phyloP scores from a whole-genome alignment of 768 basidiomycete genomes.

The Russula abietina region DNA sequence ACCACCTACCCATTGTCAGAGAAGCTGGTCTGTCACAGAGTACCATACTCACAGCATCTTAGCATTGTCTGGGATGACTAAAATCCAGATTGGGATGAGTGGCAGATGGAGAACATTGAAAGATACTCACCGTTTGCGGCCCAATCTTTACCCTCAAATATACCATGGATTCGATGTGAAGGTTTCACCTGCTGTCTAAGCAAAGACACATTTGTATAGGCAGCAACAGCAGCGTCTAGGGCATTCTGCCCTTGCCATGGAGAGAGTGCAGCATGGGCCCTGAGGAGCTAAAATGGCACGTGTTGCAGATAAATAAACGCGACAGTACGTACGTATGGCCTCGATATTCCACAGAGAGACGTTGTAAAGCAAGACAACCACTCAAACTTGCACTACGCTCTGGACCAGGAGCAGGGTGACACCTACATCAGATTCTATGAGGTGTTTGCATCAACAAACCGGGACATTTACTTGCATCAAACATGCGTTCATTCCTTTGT shows the following conservation, averaged over 20 bases:
- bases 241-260: conserved; percentile 86
- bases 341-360: conserved; percentile 55
- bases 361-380: conserved; percentile 56
- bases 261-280: conserved; percentile 70
- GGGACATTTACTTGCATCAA: conserved; percentile 47
- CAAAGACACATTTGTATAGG: conserved; percentile 72
- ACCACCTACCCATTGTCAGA: conserved; percentile 43
- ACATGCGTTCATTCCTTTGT: conserved; percentile 71
- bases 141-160: conserved; percentile 73
- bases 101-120: neutral
- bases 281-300: conserved; percentile 27
- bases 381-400: conserved; percentile 59
- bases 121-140: conserved; percentile 54
- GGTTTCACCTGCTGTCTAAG: conserved; percentile 79
- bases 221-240: conserved; percentile 80
- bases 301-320: neutral
- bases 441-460: neutral
- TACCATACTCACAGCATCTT: conserved; percentile 50
- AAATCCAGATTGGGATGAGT: neutral
- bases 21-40: neutral
- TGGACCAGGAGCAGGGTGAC: conserved; percentile 77
- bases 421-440: conserved; percentile 40
- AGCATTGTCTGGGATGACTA: conserved; percentile 81
- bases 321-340: conserved; percentile 58
- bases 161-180: conserved; percentile 71